Percentiles rank a stretch among this genome's conserved stretches.
Conservation (phyloP, 208 protist genomes). For the Angomonas ambiguus region DNA sequence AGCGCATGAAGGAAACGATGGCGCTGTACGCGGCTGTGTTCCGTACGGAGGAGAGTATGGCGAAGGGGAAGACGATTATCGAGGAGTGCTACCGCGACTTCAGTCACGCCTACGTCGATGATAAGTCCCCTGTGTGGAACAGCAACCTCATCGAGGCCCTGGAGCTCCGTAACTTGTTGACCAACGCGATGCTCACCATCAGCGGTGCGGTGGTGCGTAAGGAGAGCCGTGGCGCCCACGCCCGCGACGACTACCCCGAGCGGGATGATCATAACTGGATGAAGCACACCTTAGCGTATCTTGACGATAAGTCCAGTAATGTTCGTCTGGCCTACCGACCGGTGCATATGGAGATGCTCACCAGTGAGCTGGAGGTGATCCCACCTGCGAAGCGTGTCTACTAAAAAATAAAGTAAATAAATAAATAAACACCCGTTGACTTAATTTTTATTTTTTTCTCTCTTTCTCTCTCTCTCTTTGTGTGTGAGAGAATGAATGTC, state of each 20-base stretch:
- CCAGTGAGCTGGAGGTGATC: conserved; percentile 85
- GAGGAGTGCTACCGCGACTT: conserved; percentile 92
- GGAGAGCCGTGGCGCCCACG: conserved; percentile 97
- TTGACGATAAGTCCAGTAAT: conserved; percentile 90
- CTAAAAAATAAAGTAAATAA: conserved; percentile 31
- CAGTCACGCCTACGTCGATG: conserved; percentile 90
- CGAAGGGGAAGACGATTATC: conserved; percentile 91
- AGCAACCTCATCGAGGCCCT: conserved; percentile 98
- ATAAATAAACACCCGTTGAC: not conserved
- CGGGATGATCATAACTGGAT: conserved; percentile 98
- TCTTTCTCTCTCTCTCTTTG: not conserved
- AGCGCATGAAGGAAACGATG: conserved; percentile 98
- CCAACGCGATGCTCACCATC: conserved; percentile 94
- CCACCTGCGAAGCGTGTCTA: conserved; percentile 91
- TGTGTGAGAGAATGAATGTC: not conserved
- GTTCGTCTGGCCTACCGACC: conserved; percentile 92
- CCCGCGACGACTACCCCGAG: conserved; percentile 96
- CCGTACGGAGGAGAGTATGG: conserved; percentile 90
- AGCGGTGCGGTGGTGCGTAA: conserved; percentile 91
- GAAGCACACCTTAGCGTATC: conserved; percentile 98
- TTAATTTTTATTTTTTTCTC: not conserved
- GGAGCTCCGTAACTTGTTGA: conserved; percentile 98
- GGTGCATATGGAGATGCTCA: conserved; percentile 90
- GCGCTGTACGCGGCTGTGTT: conserved; percentile 97
- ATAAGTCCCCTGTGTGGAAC: conserved; percentile 96